Conservation (phyloP, 2,329 filamentous ascomycete genomes). For the Tympanopsis confertula region DNA sequence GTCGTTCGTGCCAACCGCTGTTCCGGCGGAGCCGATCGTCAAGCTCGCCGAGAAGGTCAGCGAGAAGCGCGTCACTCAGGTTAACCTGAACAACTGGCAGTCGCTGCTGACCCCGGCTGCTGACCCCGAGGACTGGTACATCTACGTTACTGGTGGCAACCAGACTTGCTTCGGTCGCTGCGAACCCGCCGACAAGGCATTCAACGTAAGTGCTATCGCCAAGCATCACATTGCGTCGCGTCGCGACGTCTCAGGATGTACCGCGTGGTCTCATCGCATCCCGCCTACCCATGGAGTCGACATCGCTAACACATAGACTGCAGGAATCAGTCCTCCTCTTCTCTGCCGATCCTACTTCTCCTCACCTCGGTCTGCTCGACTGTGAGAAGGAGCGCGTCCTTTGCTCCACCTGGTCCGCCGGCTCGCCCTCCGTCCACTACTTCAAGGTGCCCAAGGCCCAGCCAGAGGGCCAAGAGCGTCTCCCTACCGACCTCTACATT, state of each 20-base stretch:
- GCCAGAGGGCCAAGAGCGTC: slow-evolving; percentile 33
- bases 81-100: slow-evolving; percentile 46
- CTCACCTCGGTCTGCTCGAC: slow-evolving; percentile 43
- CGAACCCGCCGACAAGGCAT: slow-evolving; percentile 36
- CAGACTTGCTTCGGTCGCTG: slow-evolving; percentile 52
- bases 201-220: slow-evolving; percentile 23
- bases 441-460: slow-evolving; percentile 42
- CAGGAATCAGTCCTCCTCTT: slow-evolving; percentile 41
- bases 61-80: slow-evolving; percentile 32
- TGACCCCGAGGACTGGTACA: slow-evolving; percentile 37
- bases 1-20: slow-evolving; percentile 36
- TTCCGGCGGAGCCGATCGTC: slow-evolving; percentile 17
- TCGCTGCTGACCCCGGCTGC: slow-evolving; percentile 35
- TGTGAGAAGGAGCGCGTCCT: slow-evolving; percentile 46
- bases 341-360: slow-evolving; percentile 36
- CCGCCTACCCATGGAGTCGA: too few species aligned
- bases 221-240: not conserved
- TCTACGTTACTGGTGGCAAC: slow-evolving; percentile 53
- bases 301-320: too few species aligned
- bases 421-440: slow-evolving; percentile 43
- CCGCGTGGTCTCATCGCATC: not conserved
- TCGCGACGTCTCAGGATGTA: not conserved
- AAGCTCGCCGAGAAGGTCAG: slow-evolving; percentile 30
- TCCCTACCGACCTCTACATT: slow-evolving; percentile 37
- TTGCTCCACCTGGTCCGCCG: slow-evolving; percentile 47